phyloP scores from a whole-genome alignment of 2,329 filamentous ascomycete genomes.

The Helminthosporium solani region DNA sequence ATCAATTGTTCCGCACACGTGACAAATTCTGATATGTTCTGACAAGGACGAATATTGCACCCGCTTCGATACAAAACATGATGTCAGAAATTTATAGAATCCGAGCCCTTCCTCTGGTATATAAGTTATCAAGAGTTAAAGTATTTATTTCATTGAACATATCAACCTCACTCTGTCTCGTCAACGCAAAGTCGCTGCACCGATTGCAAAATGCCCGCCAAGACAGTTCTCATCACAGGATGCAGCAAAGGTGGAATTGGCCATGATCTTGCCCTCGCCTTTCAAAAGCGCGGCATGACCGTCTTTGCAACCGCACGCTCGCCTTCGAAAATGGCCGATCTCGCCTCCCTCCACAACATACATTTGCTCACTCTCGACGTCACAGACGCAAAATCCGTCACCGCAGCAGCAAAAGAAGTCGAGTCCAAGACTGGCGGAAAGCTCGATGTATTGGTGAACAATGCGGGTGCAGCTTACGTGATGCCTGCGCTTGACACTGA shows the following conservation, averaged over 20 bases:
- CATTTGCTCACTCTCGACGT: constrained; percentile 18
- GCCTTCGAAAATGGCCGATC: neutral
- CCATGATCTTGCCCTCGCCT: constrained; percentile 56
- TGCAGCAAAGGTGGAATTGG: constrained; percentile 51
- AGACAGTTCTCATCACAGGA: constrained; percentile 6
- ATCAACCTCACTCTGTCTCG: too few relatives aligned
- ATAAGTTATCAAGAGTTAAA: too few relatives aligned
- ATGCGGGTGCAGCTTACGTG: constrained; percentile 42
- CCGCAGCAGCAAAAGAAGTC: constrained; percentile 4
- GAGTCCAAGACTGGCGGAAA: constrained; percentile 7
- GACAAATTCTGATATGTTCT: too few relatives aligned
- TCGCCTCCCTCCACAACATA: constrained; percentile 18
- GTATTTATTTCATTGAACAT: too few relatives aligned
- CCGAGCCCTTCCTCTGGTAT: too few relatives aligned
- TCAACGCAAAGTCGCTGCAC: too few relatives aligned
- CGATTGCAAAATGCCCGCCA: too few relatives aligned
- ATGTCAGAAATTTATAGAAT: too few relatives aligned
- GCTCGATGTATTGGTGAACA: constrained; percentile 44
- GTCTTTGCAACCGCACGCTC: constrained; percentile 18
- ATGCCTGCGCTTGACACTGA: constrained; percentile 36
- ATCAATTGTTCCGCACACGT: too few relatives aligned
- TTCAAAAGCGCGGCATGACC: constrained; percentile 42
- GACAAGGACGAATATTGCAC: too few relatives aligned
- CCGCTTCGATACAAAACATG: too few relatives aligned
- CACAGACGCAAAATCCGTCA: constrained; percentile 6